Evolutionary conservation across 1,284 basidiomycete genomes (phyloP), one percentile per base, ranked within the genome.

Genomic region (Coriolopsis trogii): DNA sequence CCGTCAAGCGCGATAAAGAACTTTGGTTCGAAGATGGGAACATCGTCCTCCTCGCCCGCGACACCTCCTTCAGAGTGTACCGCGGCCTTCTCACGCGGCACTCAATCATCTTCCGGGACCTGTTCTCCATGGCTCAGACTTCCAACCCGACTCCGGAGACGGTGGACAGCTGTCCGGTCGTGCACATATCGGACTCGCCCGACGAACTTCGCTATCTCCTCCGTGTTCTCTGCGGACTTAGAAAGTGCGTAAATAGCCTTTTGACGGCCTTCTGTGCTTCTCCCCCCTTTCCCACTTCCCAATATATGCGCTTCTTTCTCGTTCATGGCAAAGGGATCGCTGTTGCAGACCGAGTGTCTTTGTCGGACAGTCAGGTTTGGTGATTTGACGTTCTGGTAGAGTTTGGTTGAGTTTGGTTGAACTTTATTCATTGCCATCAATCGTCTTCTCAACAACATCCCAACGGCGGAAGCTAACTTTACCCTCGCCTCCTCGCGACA

Each of bases 21-120:
- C 54, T 66, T 21, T 67, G 66, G 66, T 56, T 55, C 42, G 53
- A 59, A 2, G 67, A 67, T 53, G 67, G 67, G 10, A 68, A 65
- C 48, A 55, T 67, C 41, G 52, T 68, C 29, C 55, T 68, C 10
- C 41, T 62, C 8, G 59, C 59, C 24, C 58, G 57, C 33, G 51
- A 47, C 9, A 52, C 45, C 3, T 55, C 57, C 2, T 68, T 67
- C 54, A 53, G 60, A 9, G 58, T 68, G 13, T 62, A 64, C 45
- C 52, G 56, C 26, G 56, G 65, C 26, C 42, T 64, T 28, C 57
- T 67, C 21, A 55, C 59, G 1, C 41, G 55, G 4, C 56, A 63
- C 24, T 68, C 67, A 3, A 52, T 57, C 26, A 62, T 68, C 23
- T 66, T 68, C 45, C 53, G 52, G 20, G 64, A 63, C 36, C 55